Conservation (phyloP, 805 yeast species). For the Sungouiozyma ichnusensis region DNA sequence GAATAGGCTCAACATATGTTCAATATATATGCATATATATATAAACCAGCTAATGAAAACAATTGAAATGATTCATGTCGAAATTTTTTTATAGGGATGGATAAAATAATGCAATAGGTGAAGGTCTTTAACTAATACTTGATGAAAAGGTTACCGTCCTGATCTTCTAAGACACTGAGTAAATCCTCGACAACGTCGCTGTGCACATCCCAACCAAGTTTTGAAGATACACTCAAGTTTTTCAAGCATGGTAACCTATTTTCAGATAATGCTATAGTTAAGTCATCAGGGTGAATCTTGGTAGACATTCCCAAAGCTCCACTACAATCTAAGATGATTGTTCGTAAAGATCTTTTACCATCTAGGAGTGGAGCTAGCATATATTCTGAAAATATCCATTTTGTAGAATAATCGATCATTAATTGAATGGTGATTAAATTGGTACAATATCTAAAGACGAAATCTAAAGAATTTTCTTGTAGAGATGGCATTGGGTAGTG, state of each 20-base stretch:
- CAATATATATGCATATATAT: no score
- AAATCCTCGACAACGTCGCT: slow-evolving; percentile 53
- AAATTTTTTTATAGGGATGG: background rate
- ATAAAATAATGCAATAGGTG: background rate
- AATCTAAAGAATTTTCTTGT: slow-evolving; percentile 58
- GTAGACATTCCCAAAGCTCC: slow-evolving; percentile 79
- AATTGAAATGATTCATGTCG: no score
- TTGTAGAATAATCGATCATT: slow-evolving; percentile 66
- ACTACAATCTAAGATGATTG: slow-evolving; percentile 66
- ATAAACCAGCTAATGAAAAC: background rate
- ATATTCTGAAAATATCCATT: slow-evolving; percentile 41
- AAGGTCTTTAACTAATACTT: slow-evolving; percentile 25
- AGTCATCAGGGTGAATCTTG: slow-evolving; percentile 78
- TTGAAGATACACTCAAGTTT: slow-evolving; percentile 56
- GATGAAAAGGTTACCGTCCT: slow-evolving; percentile 65
- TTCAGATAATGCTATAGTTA: slow-evolving; percentile 75
- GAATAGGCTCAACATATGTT: no score
- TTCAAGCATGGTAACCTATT: slow-evolving; percentile 60
- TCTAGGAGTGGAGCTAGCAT: slow-evolving; percentile 22
- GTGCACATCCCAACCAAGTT: slow-evolving; percentile 76
- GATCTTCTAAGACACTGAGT: slow-evolving; percentile 58
- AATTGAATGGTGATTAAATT: slow-evolving; percentile 51
- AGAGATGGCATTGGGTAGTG: slow-evolving; percentile 86
- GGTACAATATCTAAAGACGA: slow-evolving; percentile 68
- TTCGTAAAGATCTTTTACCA: slow-evolving; percentile 34